Conservation (phyloP, 345 rosid genomes). For the Erodium maritimum region DNA sequence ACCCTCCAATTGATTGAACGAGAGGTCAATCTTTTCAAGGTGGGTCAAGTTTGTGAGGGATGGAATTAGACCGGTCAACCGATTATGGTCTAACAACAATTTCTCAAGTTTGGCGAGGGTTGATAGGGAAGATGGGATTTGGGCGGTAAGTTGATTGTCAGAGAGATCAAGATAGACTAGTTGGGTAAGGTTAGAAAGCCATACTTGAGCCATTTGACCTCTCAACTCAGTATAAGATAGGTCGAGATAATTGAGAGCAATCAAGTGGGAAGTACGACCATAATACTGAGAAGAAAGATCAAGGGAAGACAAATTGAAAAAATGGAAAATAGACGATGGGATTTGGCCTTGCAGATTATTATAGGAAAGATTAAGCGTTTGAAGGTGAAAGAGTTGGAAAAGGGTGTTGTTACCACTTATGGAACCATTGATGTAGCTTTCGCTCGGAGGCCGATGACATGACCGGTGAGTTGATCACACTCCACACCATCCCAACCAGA, state of each 20-base stretch:
- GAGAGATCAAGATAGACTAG: constrained; percentile 5
- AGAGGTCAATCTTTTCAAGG: neutral
- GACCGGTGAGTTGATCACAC: constrained; percentile 2
- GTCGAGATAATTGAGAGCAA: constrained; percentile 2
- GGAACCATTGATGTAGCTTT: constrained; percentile 8
- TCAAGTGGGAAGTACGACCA: neutral
- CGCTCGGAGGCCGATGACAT: constrained; percentile 6
- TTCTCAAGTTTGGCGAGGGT: neutral
- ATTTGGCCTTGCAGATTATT: constrained; percentile 13
- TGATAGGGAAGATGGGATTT: neutral
- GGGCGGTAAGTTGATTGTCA: constrained; percentile 2
- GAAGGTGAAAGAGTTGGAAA: no score
- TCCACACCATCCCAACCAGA: constrained; percentile 13
- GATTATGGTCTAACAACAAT: neutral
- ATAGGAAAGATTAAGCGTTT: no score
- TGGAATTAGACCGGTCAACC: neutral
- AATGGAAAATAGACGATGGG: constrained; percentile 4
- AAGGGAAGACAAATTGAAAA: constrained; percentile 4
- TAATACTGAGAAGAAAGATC: constrained; percentile 3
- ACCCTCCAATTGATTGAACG: constrained; percentile 9
- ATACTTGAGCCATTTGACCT: neutral
- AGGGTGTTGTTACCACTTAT: constrained; percentile 14
- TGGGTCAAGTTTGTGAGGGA: constrained; percentile 1
- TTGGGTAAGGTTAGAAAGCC: constrained; percentile 1
- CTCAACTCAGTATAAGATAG: neutral